Evolutionary conservation across 306 rosid species (phyloP), one percentile per base, ranked within the genome.

Genomic region (Inga leiocalycina): DNA sequence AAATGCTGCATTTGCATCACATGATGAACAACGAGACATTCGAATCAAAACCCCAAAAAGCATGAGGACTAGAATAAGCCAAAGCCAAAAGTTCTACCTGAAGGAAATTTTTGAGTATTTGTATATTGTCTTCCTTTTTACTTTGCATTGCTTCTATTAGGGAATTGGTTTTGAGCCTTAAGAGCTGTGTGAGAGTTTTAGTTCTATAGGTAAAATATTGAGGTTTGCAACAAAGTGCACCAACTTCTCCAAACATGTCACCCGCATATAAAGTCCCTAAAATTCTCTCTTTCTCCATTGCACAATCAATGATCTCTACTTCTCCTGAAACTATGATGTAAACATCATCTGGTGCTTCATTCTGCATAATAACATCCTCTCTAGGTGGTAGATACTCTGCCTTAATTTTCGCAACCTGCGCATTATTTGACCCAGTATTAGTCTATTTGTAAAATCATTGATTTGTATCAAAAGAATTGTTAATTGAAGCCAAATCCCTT

Each of bases 361-460:
- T 93, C 24, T 93, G 97, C 92, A 91, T 80, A 11, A 96, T 49
- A 16, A 93, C 98, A 79, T 96, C 99, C 88, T 96, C 99, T 79
- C 91, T 93, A 2, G 99, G 99, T 51, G 99, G 99, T 82, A 90
- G 75, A 78, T 96, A 96, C 85, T 96, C 98, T 8, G 99, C 97
- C 79, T 92, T 92, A 92, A 93, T 92, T 72, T 87, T 91, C 6
- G 94, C 94, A 52, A 93, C 99, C 99, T 96, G 87, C 35, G 22
- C 37, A 68, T 77, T 24, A 52, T 10, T 70, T 64, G 41, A 34
- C 4, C 17, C 20, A 39, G 8, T 39, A 27, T 72, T 24, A 13
- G 49, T 41, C 22, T 37, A 39, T 24, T 49, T 9, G 43, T 34
- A 48, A 64, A 65, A 44, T 54, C 57, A 46, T 57, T 51, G 68